A percentile compares a stretch with the other conserved stretches of the same genome.
phyloP scores from a whole-genome alignment of 805 yeast genomes.

The Saccharomycopsis javanensis region DNA sequence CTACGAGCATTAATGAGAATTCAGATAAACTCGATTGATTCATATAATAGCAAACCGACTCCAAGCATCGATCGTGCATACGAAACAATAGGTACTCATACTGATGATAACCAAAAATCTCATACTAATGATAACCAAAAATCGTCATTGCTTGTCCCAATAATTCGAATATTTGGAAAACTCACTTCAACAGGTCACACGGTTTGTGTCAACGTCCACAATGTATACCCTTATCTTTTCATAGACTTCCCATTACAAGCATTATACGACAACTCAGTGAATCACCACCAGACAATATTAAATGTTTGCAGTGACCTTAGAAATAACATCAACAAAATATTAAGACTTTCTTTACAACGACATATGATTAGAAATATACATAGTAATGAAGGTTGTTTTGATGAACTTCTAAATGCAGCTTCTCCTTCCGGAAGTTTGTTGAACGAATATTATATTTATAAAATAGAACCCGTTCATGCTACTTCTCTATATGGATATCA shows the following conservation, averaged over 20 bases:
- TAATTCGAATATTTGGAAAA: slow-evolving; percentile 69
- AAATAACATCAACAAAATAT: neutral
- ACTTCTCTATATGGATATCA: slow-evolving; percentile 80
- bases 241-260: slow-evolving; percentile 38
- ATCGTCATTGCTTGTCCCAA: slow-evolving; percentile 10
- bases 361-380: neutral
- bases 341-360: neutral
- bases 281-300: neutral
- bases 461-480: slow-evolving; percentile 58
- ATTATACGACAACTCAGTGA: neutral
- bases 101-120: slow-evolving; percentile 19
- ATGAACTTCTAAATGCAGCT: neutral
- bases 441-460: slow-evolving; percentile 36
- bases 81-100: slow-evolving; percentile 27
- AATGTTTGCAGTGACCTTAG: neutral
- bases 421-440: slow-evolving; percentile 21
- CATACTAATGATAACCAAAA: slow-evolving; percentile 19
- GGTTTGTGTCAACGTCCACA: slow-evolving; percentile 66
- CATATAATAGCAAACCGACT: slow-evolving; percentile 44
- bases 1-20: slow-evolving; percentile 29
- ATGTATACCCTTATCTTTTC: slow-evolving; percentile 72
- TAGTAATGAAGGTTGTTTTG: neutral
- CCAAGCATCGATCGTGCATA: slow-evolving; percentile 21
- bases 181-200: slow-evolving; percentile 46
- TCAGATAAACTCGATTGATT: slow-evolving; percentile 56